These are phyloP conservation scores for Globisporangium paddicum DNA, from an alignment of 352 stramenopile genomes.

Conservation along the genomic window DNA sequence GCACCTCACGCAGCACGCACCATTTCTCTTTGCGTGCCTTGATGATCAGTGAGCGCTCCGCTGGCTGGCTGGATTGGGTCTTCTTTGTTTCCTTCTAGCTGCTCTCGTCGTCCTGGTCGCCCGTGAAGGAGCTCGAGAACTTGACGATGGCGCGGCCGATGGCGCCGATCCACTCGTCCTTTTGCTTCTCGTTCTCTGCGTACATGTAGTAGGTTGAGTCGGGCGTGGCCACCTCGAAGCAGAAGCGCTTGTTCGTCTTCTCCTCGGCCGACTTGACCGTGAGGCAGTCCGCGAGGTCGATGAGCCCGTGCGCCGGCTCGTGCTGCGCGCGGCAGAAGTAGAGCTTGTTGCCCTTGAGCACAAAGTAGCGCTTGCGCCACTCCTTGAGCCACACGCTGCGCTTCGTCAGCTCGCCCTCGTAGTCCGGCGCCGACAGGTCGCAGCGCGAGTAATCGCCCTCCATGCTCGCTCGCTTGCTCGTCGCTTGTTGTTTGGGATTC, in stretches of 20 bases:
- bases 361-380: constrained; percentile 89
- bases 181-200: constrained; percentile 88
- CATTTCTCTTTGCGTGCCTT: no score
- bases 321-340: constrained; percentile 81
- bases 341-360: constrained; percentile 90
- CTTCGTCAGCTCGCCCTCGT: constrained; percentile 88
- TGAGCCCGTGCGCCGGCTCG: constrained; percentile 83
- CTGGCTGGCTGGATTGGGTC: no score
- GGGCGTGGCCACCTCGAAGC: constrained; percentile 87
- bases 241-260: constrained; percentile 91
- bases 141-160: constrained; percentile 97
- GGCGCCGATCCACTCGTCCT: constrained; percentile 93
- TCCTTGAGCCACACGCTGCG: constrained; percentile 91
- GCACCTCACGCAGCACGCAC: no score
- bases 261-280: constrained; percentile 90
- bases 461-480: constrained; percentile 36
- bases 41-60: no score
- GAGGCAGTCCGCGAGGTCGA: constrained; percentile 87
- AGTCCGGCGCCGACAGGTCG: constrained; percentile 81
- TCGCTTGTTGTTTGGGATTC: not conserved
- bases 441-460: constrained; percentile 71
- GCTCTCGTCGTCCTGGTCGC: constrained; percentile 81
- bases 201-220: constrained; percentile 92
- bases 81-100: no score
- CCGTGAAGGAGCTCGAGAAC: constrained; percentile 95